Conservation (phyloP, 2,329 filamentous ascomycete genomes). For the Colletotrichum godetiae region DNA sequence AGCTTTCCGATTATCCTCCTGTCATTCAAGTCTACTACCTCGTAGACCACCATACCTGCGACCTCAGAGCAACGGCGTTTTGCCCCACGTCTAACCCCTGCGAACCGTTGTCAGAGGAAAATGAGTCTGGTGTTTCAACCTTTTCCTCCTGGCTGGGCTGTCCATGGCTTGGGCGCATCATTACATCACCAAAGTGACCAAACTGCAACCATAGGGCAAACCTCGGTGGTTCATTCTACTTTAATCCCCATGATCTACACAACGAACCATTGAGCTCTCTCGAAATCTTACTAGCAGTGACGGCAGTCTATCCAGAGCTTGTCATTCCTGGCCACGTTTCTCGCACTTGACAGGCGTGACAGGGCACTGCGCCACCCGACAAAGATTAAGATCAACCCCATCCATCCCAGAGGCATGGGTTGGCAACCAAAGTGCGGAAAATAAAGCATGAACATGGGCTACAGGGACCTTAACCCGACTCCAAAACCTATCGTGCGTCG, state of each 20-base stretch:
- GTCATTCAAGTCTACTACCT: neutral
- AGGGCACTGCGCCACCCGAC: constrained; percentile 14
- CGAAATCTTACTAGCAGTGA: neutral
- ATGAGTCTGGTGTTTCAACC: constrained; percentile 30
- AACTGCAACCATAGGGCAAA: neutral
- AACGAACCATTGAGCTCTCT: neutral
- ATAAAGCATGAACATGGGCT: constrained; percentile 15
- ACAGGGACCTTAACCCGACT: constrained; percentile 27
- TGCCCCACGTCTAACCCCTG: constrained; percentile 22
- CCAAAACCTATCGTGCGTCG: constrained; percentile 21
- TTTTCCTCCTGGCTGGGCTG: constrained; percentile 10
- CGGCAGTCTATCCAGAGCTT: too few species aligned
- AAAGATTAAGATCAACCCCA: neutral
- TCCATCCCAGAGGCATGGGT: constrained; percentile 11
- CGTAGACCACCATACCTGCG: neutral
- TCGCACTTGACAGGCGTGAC: neutral
- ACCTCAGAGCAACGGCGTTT: neutral
- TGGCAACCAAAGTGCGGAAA: constrained; percentile 13
- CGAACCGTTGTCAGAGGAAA: constrained; percentile 31
- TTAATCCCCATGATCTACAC: constrained; percentile 10
- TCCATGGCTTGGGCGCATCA: constrained; percentile 9
- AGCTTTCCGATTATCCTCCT: constrained; percentile 16
- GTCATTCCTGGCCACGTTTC: neutral
- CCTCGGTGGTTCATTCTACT: neutral
- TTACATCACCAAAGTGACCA: constrained; percentile 18